phyloP scores from a whole-genome alignment of 1,284 basidiomycete genomes.

The Xanthoconium separans region DNA sequence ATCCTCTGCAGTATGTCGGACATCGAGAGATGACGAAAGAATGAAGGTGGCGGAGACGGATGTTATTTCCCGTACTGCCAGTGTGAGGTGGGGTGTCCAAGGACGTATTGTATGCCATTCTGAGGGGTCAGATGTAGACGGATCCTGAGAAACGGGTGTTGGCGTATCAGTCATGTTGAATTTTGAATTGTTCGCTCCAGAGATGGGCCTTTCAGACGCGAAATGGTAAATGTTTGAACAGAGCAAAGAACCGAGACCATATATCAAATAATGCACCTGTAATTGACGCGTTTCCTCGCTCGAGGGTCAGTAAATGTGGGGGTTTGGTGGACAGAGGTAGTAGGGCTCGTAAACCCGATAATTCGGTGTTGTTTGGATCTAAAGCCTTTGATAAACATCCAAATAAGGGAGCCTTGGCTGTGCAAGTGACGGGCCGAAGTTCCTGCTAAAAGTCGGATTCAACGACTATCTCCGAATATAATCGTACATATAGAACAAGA shows the following conservation, averaged over 20 bases:
- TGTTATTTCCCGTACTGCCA: slow-evolving; percentile 73
- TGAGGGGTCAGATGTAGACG: slow-evolving; percentile 19
- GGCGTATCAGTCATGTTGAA: slow-evolving; percentile 20
- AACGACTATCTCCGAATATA: too few species aligned
- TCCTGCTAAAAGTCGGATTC: too few species aligned
- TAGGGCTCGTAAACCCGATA: background rate
- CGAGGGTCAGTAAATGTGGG: background rate
- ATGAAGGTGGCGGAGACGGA: slow-evolving; percentile 72
- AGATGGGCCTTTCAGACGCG: background rate
- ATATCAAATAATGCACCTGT: background rate
- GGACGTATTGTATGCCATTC: slow-evolving; percentile 74
- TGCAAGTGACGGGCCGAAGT: background rate
- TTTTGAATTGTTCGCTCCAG: background rate
- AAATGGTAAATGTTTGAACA: background rate
- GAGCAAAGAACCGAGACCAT: background rate
- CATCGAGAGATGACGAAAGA: slow-evolving; percentile 53
- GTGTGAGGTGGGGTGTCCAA: slow-evolving; percentile 65
- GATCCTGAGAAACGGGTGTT: slow-evolving; percentile 1
- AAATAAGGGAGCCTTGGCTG: slow-evolving; percentile 11
- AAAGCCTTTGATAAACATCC: slow-evolving; percentile 25
- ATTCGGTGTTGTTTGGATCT: slow-evolving; percentile 25
- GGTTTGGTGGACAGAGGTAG: background rate
- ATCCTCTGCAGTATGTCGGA: slow-evolving; percentile 15
- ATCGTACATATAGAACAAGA: too few species aligned
- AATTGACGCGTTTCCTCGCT: background rate